Base-by-base conservation (phyloP, 805 yeast species). In the Wickerhamiella brachini region DNA sequence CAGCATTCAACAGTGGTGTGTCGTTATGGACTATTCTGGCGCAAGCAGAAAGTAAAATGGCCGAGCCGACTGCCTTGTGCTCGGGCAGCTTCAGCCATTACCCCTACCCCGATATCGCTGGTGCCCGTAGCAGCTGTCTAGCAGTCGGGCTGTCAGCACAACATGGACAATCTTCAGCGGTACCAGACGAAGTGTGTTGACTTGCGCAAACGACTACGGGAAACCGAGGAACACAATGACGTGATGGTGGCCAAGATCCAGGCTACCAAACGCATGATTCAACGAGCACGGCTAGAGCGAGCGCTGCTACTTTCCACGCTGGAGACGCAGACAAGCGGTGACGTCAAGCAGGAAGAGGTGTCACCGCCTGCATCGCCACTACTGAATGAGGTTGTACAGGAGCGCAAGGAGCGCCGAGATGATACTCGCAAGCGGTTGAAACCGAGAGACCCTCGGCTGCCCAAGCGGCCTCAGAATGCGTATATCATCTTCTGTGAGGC, bases 391-490 rank as follows among this genome's bases (percentile, higher is more conserved):
- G 48, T 46, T 1, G 20, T 21, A 18, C 31, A 43, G 10, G 29
- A 38, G 17, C 44, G 42, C 13, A 34, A 26, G 23, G 50, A 34
- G 17, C 22, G 24, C n/a, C 50, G 47, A 23, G 26, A 43, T 6
- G 49, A 43, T 47, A 9, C 51, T 50, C 55, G 47, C 59, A 55
- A 52, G 47, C 48, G 49, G 53, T 69, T 58, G 53, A 71, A 71
- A 48, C 71, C 74, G 9, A 77, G 88, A 59, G 95, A 88, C 65
- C 95, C 95, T 9, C 80, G 80, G 57, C 74, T 83, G 60, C 97
- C 96, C 20, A 86, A 84, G 59, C 74, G 94, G 60, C 95, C 96
- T 5, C 82, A 93, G 3, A 89, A 88, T 65, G 95, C 96, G 5
- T 89, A 88, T 61, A 71, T 86, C 55, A 76, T 86, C 39, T 88